A percentile compares a stretch with the other conserved stretches of the same genome.
Evolutionary conservation across 2,329 filamentous ascomycete genomes (phyloP).

Genomic region (Claviceps sp.): DNA sequence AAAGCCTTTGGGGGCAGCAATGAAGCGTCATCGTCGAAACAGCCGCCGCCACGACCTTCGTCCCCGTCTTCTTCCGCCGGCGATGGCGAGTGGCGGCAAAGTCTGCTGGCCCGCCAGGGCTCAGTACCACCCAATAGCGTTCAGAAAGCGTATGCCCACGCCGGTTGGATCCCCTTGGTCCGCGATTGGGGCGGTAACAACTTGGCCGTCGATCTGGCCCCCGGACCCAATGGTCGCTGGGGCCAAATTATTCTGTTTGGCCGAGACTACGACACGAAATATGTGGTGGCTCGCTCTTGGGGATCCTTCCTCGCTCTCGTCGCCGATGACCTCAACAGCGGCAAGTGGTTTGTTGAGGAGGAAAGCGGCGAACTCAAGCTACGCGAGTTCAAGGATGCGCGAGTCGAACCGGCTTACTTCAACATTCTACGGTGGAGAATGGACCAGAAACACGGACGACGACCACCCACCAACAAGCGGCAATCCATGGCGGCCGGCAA

Average conservation of each 20-base stretch:
- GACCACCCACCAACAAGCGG: conserved; percentile 31
- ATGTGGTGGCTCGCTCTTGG: conserved; percentile 90
- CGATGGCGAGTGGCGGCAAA: conserved; percentile 62
- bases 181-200: conserved; percentile 99
- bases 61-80: conserved; percentile 33
- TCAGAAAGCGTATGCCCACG: conserved; percentile 86
- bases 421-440: conserved; percentile 90
- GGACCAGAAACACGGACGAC: conserved; percentile 85
- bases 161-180: conserved; percentile 88
- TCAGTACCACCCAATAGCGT: conserved; percentile 77
- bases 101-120: conserved; percentile 71
- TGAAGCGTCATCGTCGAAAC: conserved; percentile 56
- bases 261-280: conserved; percentile 97
- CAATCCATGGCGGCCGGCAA: conserved; percentile 34
- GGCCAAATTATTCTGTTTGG: conserved; percentile 95
- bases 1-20: conserved; percentile 57
- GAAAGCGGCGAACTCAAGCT: conserved; percentile 85
- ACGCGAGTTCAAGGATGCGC: conserved; percentile 76
- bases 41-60: conserved; percentile 19
- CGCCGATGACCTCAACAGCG: conserved; percentile 80
- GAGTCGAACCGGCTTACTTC: conserved; percentile 85
- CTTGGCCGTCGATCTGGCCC: conserved; percentile 82
- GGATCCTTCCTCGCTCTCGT: conserved; percentile 71
- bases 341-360: conserved; percentile 86
- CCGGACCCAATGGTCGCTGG: conserved; percentile 82